phyloP scores from a whole-genome alignment of 2,329 filamentous ascomycete species.

The Monosporascus sp. region DNA sequence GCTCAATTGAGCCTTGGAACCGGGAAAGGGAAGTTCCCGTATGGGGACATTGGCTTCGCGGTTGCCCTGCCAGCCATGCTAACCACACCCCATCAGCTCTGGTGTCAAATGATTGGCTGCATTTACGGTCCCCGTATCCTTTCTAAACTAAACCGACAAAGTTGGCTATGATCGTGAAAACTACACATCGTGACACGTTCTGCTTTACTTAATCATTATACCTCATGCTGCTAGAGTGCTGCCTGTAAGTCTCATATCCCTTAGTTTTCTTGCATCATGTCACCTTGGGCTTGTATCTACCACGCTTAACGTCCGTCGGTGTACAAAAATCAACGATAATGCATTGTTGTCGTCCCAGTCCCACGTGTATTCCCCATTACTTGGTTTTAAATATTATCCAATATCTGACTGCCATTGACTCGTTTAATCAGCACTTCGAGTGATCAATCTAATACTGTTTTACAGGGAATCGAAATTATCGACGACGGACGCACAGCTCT shows the following conservation, averaged over 20 bases:
- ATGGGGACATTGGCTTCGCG: neutral
- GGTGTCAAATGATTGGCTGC: neutral
- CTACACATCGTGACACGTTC: neutral
- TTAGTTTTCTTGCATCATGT: neutral
- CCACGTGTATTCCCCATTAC: neutral
- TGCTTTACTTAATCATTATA: neutral
- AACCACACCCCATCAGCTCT: neutral
- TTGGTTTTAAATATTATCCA: neutral
- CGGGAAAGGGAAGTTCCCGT: neutral
- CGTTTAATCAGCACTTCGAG: neutral
- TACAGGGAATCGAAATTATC: neutral
- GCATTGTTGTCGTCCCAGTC: neutral
- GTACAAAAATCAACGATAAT: neutral
- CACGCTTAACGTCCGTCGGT: too few species aligned
- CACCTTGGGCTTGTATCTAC: too few species aligned
- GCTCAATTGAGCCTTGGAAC: neutral
- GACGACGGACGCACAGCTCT: conserved; percentile 2
- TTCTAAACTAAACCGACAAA: neutral
- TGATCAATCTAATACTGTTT: neutral
- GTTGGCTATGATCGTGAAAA: too few species aligned
- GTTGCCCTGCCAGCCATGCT: neutral
- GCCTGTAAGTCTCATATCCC: neutral
- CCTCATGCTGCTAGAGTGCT: neutral
- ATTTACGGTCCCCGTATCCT: neutral
- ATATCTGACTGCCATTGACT: neutral